Evolutionary conservation across 805 yeast genomes (phyloP).

Genomic region (Limtongozyma cylindracea): DNA sequence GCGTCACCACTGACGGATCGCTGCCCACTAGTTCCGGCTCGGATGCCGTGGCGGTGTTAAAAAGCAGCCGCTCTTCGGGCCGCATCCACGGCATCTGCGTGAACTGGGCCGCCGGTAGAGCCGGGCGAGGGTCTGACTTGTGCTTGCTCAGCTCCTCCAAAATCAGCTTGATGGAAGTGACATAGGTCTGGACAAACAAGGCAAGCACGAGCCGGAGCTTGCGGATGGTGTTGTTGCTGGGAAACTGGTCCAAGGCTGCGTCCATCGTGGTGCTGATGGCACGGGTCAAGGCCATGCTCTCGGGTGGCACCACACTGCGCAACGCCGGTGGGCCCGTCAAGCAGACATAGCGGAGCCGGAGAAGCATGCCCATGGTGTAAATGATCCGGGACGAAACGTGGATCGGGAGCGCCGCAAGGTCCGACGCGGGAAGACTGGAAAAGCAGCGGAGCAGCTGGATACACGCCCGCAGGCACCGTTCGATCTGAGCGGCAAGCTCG

Average conservation of each 20-base stretch:
- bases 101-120: no score
- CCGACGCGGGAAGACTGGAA: conserved; percentile 14
- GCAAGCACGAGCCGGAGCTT: conserved; percentile 30
- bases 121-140: no score
- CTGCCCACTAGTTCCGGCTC: no score
- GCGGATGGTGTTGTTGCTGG: conserved; percentile 20
- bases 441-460: conserved; percentile 25
- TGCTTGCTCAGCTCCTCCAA: no score
- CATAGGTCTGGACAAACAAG: conserved; percentile 34
- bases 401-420: conserved; percentile 30
- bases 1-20: no score
- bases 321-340: conserved; percentile 23
- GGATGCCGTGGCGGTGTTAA: no score
- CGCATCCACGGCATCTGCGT: no score
- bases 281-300: conserved; percentile 12
- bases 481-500: not conserved
- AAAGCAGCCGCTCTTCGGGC: no score
- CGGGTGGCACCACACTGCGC: conserved; percentile 19
- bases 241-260: conserved; percentile 6
- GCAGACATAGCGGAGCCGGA: conserved; percentile 28
- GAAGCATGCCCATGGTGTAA: conserved; percentile 37
- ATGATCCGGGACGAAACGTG: conserved; percentile 28
- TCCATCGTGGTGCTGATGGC: conserved; percentile 7
- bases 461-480: conserved; percentile 14
- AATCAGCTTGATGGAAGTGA: conserved; percentile 19